A percentile compares a stretch with the other conserved stretches of the same genome.
Evolutionary conservation across 2,329 filamentous ascomycete genomes (phyloP).

Genomic region (Pseudocercospora pini-densiflorae): DNA sequence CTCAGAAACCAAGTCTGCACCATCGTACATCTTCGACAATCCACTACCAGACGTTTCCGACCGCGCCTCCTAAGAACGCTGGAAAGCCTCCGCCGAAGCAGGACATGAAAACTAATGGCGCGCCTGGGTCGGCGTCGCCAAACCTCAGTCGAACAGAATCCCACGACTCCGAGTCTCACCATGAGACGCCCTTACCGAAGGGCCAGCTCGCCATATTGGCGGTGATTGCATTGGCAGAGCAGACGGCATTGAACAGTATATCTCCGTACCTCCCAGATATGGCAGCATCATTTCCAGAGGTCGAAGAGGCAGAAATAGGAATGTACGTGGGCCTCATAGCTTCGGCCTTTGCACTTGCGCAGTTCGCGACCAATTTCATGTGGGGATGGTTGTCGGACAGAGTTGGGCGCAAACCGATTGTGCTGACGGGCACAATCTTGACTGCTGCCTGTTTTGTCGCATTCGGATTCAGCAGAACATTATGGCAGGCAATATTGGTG

Average conservation of each 20-base stretch:
- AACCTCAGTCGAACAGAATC: slow-evolving; percentile 21
- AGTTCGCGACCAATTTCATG: slow-evolving; percentile 89
- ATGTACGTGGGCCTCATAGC: slow-evolving; percentile 90
- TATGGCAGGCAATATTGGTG: slow-evolving; percentile 84
- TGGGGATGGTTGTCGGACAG: slow-evolving; percentile 85
- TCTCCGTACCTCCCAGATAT: slow-evolving; percentile 93
- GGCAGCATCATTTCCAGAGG: slow-evolving; percentile 82
- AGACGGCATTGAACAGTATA: slow-evolving; percentile 96
- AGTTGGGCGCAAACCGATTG: slow-evolving; percentile 80
- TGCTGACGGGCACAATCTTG: slow-evolving; percentile 79
- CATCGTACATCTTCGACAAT: slow-evolving; percentile 59
- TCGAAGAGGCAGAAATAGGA: slow-evolving; percentile 72
- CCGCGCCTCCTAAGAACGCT: slow-evolving; percentile 70
- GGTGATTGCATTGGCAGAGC: slow-evolving; percentile 86
- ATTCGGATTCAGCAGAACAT: slow-evolving; percentile 83
- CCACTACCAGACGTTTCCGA: slow-evolving; percentile 83
- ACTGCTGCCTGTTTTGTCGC: slow-evolving; percentile 79
- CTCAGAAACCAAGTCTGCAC: slow-evolving; percentile 27
- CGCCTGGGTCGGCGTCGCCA: slow-evolving; percentile 20
- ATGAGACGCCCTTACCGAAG: slow-evolving; percentile 76
- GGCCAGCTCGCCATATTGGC: slow-evolving; percentile 84
- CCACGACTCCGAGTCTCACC: slow-evolving; percentile 35
- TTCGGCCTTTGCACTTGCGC: slow-evolving; percentile 88
- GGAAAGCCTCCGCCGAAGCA: slow-evolving; percentile 53
- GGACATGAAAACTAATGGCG: slow-evolving; percentile 25